Base-by-base conservation (phyloP, 2,329 filamentous ascomycete genomes). In the Calonectria leucothoes region DNA sequence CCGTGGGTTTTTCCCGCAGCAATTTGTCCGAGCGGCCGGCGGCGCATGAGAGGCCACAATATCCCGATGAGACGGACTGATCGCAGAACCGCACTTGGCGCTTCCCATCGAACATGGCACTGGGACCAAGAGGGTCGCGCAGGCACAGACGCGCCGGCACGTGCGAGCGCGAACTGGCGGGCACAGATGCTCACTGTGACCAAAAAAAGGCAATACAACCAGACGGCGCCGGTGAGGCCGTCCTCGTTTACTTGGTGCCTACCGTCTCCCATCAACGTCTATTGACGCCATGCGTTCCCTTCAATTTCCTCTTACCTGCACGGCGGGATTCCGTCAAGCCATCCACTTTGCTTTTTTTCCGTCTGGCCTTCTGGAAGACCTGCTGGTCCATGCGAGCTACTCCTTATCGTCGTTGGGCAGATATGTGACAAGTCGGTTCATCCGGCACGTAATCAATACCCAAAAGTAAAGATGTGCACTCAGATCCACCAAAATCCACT, bases 261-360 rank as follows among this genome's bases (percentile, higher is more conserved):
- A 15, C 7, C 35, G 17, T 25, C 35, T 17, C 55, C 55, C 12
- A 27, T 59, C 11, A 6, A 39, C 35, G 33, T 23, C 29, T 29
- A 48, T 59, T 31, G n/a, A 61, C 33, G 55, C 55, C 55, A 61
- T 69, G 42, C 42, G 63, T 69, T 51, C 20, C 23, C n/a, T 59
- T 59, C 66, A 59, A 67, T 52, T 49, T 48, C 66, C 23, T 35
- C 51, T 35, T n/a, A 31, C 33, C 14, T 27, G 42, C 37, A 51
- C 27, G 29, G 37, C 65, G 25, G 45, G 17, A 23, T 49, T 33
- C 27, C 25, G 23, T 51, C 39, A 35, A 29, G 20, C 37, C 42
- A 29, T 35, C 10, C 31, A 7, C 33, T 4, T 69, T 69, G 25
- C 57, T 64, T 61, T 63, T 49, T 52, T 49, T 63, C 20, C 37